Evolutionary conservation across 208 protist species (phyloP).

Genomic region (Vickermania spadyakhi): DNA sequence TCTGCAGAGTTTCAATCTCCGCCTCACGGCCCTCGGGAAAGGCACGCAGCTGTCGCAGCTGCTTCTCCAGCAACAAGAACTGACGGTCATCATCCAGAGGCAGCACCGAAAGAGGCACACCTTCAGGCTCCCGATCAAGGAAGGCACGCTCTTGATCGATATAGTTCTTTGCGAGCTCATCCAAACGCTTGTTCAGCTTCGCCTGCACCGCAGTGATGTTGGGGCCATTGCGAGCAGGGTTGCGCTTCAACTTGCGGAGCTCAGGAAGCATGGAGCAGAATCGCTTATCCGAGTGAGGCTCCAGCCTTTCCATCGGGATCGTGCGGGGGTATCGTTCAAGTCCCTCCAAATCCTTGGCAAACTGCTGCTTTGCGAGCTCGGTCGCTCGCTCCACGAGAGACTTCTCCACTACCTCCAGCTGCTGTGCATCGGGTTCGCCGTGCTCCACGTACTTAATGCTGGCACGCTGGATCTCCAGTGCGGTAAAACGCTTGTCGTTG

Average conservation of each 20-base stretch:
- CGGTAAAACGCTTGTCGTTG: constrained; percentile 50
- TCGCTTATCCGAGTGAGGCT: constrained; percentile 40
- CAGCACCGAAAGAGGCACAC: constrained; percentile 51
- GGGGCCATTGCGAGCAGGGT: constrained; percentile 18
- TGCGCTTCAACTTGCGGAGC: constrained; percentile 43
- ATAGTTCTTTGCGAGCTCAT: constrained; percentile 46
- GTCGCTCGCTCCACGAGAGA: constrained; percentile 52
- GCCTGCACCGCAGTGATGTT: constrained; percentile 27
- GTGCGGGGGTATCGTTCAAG: constrained; percentile 44
- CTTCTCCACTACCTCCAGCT: constrained; percentile 53
- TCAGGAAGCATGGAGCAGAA: constrained; percentile 33
- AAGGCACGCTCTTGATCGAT: constrained; percentile 52
- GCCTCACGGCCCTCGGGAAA: constrained; percentile 46
- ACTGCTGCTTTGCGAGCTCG: constrained; percentile 53
- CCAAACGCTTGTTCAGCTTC: constrained; percentile 50
- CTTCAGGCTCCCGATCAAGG: constrained; percentile 35
- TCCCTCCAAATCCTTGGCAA: constrained; percentile 50
- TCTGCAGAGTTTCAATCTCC: constrained; percentile 28
- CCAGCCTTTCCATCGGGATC: constrained; percentile 38
- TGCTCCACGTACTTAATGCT: constrained; percentile 44
- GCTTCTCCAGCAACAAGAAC: constrained; percentile 52
- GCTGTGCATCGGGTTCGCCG: constrained; percentile 26
- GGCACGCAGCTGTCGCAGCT: constrained; percentile 45
- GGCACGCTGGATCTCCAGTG: constrained; percentile 56
- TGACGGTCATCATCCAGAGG: constrained; percentile 42